Conservation (phyloP, 2,329 filamentous ascomycete species). For the Pezicula carpinea region DNA sequence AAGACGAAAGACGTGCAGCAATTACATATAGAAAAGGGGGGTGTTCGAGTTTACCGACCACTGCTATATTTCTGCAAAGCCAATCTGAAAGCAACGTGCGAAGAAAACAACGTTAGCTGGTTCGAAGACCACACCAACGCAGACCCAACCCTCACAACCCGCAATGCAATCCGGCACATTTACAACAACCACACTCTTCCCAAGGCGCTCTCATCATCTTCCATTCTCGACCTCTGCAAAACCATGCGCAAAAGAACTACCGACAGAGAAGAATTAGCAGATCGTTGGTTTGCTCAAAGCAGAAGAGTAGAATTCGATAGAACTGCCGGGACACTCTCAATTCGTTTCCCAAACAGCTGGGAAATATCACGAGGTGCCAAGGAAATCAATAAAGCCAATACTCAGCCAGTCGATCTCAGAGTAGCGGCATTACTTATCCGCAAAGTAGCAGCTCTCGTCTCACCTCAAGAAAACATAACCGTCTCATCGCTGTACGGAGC, state of each 20-base stretch:
- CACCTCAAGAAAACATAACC: slow-evolving; percentile 39
- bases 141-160: slow-evolving; percentile 68
- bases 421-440: slow-evolving; percentile 40
- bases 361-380: too few relatives aligned
- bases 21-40: slow-evolving; percentile 49
- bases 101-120: slow-evolving; percentile 64
- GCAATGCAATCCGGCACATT: slow-evolving; percentile 76
- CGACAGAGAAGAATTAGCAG: slow-evolving; percentile 46
- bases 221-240: slow-evolving; percentile 57
- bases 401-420: neutral
- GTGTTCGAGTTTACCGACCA: slow-evolving; percentile 64
- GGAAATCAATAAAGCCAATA: slow-evolving; percentile 15
- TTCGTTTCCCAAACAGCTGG: neutral
- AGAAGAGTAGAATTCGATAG: neutral
- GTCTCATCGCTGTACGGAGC: slow-evolving; percentile 37
- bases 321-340: neutral
- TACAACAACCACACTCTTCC: slow-evolving; percentile 58
- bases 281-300: slow-evolving; percentile 34
- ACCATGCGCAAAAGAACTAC: slow-evolving; percentile 42
- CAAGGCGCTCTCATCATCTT: slow-evolving; percentile 58
- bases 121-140: slow-evolving; percentile 82
- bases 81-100: slow-evolving; percentile 69
- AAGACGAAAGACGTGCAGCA: neutral
- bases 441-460: slow-evolving; percentile 42
- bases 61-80: slow-evolving; percentile 68